Conservation (phyloP, 257 asterid species). For the Marsdenia floribunda region DNA sequence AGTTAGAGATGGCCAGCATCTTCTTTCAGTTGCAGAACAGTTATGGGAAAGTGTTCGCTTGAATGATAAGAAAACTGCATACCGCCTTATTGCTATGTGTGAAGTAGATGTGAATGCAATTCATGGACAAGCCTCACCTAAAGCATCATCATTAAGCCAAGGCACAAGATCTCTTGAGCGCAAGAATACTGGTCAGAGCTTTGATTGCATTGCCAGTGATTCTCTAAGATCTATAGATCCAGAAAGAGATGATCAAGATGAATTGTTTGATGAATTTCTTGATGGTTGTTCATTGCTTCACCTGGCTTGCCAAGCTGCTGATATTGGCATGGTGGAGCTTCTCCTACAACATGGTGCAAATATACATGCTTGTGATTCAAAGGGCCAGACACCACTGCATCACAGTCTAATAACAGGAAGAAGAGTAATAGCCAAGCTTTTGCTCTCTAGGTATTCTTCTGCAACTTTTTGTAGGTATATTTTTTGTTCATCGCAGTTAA, state of each 20-base stretch:
- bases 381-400: constrained; percentile 80
- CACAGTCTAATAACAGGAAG: constrained; percentile 69
- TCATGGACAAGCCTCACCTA: constrained; percentile 44
- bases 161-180: constrained; percentile 35
- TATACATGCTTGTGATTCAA: constrained; percentile 50
- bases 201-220: constrained; percentile 33
- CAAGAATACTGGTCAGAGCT: constrained; percentile 24
- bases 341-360: constrained; percentile 84
- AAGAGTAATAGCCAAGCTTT: constrained; percentile 51
- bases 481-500: background rate
- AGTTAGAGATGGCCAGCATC: constrained; percentile 40
- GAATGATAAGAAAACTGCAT: constrained; percentile 75
- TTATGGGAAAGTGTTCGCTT: constrained; percentile 70
- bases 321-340: constrained; percentile 84
- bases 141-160: constrained; percentile 32
- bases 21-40: constrained; percentile 64
- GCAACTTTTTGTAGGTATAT: background rate
- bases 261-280: constrained; percentile 31
- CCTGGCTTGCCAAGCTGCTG: constrained; percentile 88
- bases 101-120: constrained; percentile 66
- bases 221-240: constrained; percentile 33
- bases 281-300: constrained; percentile 84
- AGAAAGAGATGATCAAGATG: constrained; percentile 34
- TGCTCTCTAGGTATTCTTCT: constrained; percentile 54
- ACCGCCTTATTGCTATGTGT: constrained; percentile 66